Conservation (phyloP, 1,284 basidiomycete species). For the Mycena sp. region DNA sequence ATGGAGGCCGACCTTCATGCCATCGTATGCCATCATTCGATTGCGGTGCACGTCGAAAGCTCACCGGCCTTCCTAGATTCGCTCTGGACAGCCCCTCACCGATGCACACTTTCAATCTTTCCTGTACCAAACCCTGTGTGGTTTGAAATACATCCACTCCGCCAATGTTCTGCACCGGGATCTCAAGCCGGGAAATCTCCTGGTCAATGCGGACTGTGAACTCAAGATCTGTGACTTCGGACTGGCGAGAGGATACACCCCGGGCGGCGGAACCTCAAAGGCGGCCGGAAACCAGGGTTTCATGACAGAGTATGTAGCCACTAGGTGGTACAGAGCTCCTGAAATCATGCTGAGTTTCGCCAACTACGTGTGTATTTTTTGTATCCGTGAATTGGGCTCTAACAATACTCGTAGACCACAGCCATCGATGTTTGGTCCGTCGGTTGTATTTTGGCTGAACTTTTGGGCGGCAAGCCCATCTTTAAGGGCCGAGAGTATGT, state of each 20-base stretch:
- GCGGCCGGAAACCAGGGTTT: slow-evolving; percentile 90
- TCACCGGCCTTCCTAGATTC: slow-evolving; percentile 69
- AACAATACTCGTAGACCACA: slow-evolving; percentile 62
- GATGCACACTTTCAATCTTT: slow-evolving; percentile 99
- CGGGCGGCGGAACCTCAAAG: slow-evolving; percentile 75
- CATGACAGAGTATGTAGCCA: slow-evolving; percentile 99
- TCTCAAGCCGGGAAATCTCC: slow-evolving; percentile 94
- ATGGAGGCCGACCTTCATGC: slow-evolving; percentile 99
- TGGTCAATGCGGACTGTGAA: slow-evolving; percentile 99
- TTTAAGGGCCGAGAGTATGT: slow-evolving; percentile 97
- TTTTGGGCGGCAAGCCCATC: slow-evolving; percentile 96
- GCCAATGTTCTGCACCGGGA: slow-evolving; percentile 98
- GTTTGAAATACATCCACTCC: slow-evolving; percentile 98
- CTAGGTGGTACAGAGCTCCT: slow-evolving; percentile 95
- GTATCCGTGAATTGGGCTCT: slow-evolving; percentile 1
- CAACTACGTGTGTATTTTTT: slow-evolving; percentile 79
- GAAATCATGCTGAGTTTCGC: slow-evolving; percentile 99
- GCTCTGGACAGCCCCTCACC: slow-evolving; percentile 96
- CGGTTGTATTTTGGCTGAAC: slow-evolving; percentile 97
- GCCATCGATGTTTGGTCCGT: slow-evolving; percentile 98
- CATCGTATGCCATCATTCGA: slow-evolving; percentile 65
- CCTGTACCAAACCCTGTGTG: slow-evolving; percentile 98
- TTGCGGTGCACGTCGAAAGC: background rate
- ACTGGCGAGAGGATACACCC: slow-evolving; percentile 93
- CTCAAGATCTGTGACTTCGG: slow-evolving; percentile 99